A percentile compares a stretch with the other conserved stretches of the same genome.
Evolutionary conservation across 768 basidiomycete genomes (phyloP).

Genomic region (Heimioporus sp.): DNA sequence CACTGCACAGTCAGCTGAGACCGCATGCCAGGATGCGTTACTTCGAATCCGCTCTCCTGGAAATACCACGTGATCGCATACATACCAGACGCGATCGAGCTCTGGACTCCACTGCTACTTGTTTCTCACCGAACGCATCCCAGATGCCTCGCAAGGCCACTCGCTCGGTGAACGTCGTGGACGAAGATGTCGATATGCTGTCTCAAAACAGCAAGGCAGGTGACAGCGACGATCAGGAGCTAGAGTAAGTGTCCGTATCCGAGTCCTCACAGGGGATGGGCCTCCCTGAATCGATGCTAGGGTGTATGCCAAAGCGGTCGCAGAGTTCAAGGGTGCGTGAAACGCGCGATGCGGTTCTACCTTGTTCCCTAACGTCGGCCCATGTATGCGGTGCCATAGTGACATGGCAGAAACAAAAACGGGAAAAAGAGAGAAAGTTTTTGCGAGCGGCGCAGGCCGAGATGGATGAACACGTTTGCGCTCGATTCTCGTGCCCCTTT

Average conservation of each 20-base stretch:
- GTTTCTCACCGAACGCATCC: background rate
- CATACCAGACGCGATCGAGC: background rate
- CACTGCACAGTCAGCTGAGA: no score
- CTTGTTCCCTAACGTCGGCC: background rate
- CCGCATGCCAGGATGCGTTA: no score
- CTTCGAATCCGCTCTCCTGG: no score
- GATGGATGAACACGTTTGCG: conserved; percentile 25
- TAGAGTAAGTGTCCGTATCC: conserved; percentile 20
- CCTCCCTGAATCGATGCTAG: conserved; percentile 5
- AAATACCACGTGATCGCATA: conserved; percentile 19
- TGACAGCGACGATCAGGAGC: conserved; percentile 26
- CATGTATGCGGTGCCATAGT: conserved; percentile 10
- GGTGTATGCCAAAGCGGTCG: conserved; percentile 28
- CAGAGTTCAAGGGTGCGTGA: conserved; percentile 31
- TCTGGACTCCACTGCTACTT: no score
- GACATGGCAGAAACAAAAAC: conserved; percentile 33
- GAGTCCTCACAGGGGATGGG: background rate
- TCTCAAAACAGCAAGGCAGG: conserved; percentile 18
- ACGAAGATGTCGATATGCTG: conserved; percentile 12
- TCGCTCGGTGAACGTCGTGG: conserved; percentile 6
- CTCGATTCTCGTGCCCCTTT: background rate
- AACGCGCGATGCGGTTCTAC: background rate
- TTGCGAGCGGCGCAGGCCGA: conserved; percentile 21
- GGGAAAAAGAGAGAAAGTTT: conserved; percentile 23
- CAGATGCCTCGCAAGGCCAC: conserved; percentile 15